Conservation (phyloP, 805 yeast species). For the Candida adriatica region DNA sequence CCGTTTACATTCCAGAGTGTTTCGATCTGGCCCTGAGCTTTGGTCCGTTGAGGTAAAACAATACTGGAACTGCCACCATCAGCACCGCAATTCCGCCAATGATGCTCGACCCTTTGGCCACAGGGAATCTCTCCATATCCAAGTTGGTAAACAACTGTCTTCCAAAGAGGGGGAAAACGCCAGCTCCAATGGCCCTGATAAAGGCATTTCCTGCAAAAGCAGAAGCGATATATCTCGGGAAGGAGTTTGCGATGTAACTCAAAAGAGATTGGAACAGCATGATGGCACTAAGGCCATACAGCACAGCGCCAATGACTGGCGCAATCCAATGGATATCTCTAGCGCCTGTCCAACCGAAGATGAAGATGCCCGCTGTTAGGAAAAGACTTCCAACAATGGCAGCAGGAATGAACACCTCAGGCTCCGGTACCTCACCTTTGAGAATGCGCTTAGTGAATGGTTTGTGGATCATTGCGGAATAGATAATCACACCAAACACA, state of each 20-base stretch:
- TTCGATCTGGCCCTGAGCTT: conserved; percentile 42
- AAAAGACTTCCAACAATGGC: conserved; percentile 35
- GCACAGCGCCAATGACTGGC: conserved; percentile 36
- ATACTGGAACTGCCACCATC: conserved; percentile 42
- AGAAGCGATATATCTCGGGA: conserved; percentile 50
- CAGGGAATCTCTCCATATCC: conserved; percentile 43
- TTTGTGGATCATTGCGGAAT: conserved; percentile 20
- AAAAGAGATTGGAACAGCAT: conserved; percentile 52
- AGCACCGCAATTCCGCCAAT: conserved; percentile 42
- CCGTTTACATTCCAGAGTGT: conserved; percentile 60
- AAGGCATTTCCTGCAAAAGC: conserved; percentile 66
- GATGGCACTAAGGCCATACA: conserved; percentile 36
- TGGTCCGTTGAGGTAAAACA: conserved; percentile 44
- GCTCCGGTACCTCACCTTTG: conserved; percentile 25
- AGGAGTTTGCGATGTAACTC: conserved; percentile 55
- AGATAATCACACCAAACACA: too few species aligned
- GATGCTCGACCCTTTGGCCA: conserved; percentile 47
- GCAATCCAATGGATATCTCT: conserved; percentile 40
- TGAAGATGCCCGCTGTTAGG: conserved; percentile 37
- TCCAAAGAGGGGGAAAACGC: conserved; percentile 64
- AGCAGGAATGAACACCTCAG: conserved; percentile 36
- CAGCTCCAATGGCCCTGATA: conserved; percentile 58
- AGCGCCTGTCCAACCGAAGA: conserved; percentile 46
- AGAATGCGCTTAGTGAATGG: conserved; percentile 23
- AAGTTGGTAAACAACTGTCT: conserved; percentile 54